Evolutionary conservation across 768 basidiomycete genomes (phyloP), one percentile per base, ranked within the genome.

Genomic region (Tricholoma matsutake): DNA sequence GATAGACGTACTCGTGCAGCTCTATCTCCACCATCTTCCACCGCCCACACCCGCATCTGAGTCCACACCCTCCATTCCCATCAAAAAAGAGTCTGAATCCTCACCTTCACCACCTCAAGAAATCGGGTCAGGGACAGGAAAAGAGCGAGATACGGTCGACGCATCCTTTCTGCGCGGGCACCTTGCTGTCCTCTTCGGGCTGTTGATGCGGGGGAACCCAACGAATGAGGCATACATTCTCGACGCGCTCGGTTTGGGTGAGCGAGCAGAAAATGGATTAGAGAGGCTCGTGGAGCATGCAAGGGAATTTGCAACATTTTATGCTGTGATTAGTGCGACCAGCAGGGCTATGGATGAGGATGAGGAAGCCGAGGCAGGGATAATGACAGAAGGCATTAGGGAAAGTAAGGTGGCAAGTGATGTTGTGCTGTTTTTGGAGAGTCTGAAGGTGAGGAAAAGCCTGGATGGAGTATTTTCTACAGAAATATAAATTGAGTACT

Each of bases 111-210:
- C 25, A 25, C 25, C 11, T 28, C 47, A 49, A 49, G 47, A 25
- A 49, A 49, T 25, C 25, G 2, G 3, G 22, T 8, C 20, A 14
- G 14, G 14, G 28, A 29, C 14, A 52, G 28, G 28, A 14, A 51
- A 22, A 52, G 51, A 43, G 16, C 6, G 62, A 66, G 54, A 63
- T 54, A 58, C 51, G 14, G 73, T 76, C 4, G 81, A 84, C 63
- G 70, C 74, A 35, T 77, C 78, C 11, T 86, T 90, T 64, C 78
- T 94, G 6, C 82, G 83, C 14, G 88, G 89, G 0, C 91, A 92
- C 67, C 81, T 91, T 4, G 85, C 92, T 0, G 83, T 94, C 6
- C 81, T 94, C 4, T 81, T 94, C 53, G 91, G 83, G 7, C 68
- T 84, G 39, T 74, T 83, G 56, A 83, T 83, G 77, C 73, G 71